phyloP scores from a whole-genome alignment of 1,284 basidiomycete genomes.

The Moniliophthora roreri region DNA sequence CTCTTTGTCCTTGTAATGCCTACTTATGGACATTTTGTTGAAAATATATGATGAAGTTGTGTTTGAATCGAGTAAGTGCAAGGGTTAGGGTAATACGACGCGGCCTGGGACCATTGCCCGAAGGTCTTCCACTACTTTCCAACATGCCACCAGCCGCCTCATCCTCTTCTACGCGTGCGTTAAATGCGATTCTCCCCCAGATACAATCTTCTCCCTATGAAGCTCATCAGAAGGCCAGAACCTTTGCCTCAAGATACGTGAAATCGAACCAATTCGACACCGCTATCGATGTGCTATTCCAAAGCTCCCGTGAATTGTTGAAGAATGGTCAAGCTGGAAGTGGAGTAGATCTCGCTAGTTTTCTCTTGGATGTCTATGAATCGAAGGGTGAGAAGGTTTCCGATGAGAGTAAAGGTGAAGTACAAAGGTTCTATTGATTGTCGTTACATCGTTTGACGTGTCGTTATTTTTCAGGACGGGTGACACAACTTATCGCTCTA shows the following conservation, averaged over 20 bases:
- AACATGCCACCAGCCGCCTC: slow-evolving; percentile 6
- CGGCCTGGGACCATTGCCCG: too few relatives aligned
- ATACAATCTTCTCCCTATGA: slow-evolving; percentile 78
- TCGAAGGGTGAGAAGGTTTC: slow-evolving; percentile 63
- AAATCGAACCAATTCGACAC: slow-evolving; percentile 78
- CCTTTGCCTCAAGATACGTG: slow-evolving; percentile 85
- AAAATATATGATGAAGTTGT: too few relatives aligned
- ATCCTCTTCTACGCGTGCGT: slow-evolving; percentile 58
- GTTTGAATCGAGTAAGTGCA: too few relatives aligned
- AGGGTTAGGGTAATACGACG: too few relatives aligned
- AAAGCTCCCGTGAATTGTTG: slow-evolving; percentile 79
- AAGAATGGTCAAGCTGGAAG: slow-evolving; percentile 87
- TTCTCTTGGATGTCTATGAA: slow-evolving; percentile 82
- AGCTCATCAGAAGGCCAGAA: slow-evolving; percentile 93
- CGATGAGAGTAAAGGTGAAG: slow-evolving; percentile 75
- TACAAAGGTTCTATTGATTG: slow-evolving; percentile 1
- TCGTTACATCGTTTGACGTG: slow-evolving; percentile 1
- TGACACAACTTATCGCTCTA: slow-evolving; percentile 82
- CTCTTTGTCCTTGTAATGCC: too few relatives aligned
- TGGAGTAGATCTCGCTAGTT: slow-evolving; percentile 78
- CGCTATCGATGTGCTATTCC: slow-evolving; percentile 87
- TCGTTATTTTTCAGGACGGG: slow-evolving; percentile 51
- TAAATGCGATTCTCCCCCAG: slow-evolving; percentile 75
- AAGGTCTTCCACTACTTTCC: background rate
- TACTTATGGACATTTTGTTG: too few relatives aligned